Percentiles rank a stretch among this genome's conserved stretches.
Evolutionary conservation across 1,284 basidiomycete genomes (phyloP).

Genomic region (Marasmius fiardii): DNA sequence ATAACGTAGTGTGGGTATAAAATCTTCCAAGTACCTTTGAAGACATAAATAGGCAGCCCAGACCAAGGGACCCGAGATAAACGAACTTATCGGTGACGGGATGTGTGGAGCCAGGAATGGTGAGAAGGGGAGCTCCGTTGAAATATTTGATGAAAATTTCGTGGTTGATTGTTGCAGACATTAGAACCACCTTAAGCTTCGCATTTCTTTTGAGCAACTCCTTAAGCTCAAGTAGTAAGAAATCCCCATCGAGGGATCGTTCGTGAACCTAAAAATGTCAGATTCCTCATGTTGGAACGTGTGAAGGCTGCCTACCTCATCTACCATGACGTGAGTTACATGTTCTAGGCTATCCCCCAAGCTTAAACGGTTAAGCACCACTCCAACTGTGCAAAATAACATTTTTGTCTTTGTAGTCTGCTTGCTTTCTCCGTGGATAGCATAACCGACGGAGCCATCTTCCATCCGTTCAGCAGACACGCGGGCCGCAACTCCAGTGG

Average conservation of each 20-base stretch:
- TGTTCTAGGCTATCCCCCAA: slow-evolving; percentile 68
- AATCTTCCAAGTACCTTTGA: slow-evolving; percentile 77
- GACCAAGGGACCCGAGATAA: neutral
- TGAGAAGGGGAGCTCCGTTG: slow-evolving; percentile 73
- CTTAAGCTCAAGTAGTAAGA: slow-evolving; percentile 83
- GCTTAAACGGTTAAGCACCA: slow-evolving; percentile 80
- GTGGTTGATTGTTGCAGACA: slow-evolving; percentile 91
- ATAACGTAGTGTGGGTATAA: slow-evolving; percentile 56
- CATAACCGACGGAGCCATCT: slow-evolving; percentile 85
- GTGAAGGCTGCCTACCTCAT: slow-evolving; percentile 60
- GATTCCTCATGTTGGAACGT: neutral
- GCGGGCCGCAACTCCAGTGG: slow-evolving; percentile 85
- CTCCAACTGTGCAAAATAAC: slow-evolving; percentile 92
- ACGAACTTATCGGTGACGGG: slow-evolving; percentile 74
- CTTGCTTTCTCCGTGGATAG: slow-evolving; percentile 87
- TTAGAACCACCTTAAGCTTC: slow-evolving; percentile 78
- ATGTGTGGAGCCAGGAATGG: slow-evolving; percentile 82
- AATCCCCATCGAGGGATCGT: slow-evolving; percentile 87
- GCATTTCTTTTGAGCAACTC: slow-evolving; percentile 73
- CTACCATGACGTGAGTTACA: slow-evolving; percentile 86
- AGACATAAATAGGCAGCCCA: neutral
- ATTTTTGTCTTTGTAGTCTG: slow-evolving; percentile 68
- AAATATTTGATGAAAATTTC: slow-evolving; percentile 83
- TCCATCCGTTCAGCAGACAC: slow-evolving; percentile 86
- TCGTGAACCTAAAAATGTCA: slow-evolving; percentile 69